phyloP scores from a whole-genome alignment of 2,329 filamentous ascomycete genomes.

The Biscogniauxia sp. region DNA sequence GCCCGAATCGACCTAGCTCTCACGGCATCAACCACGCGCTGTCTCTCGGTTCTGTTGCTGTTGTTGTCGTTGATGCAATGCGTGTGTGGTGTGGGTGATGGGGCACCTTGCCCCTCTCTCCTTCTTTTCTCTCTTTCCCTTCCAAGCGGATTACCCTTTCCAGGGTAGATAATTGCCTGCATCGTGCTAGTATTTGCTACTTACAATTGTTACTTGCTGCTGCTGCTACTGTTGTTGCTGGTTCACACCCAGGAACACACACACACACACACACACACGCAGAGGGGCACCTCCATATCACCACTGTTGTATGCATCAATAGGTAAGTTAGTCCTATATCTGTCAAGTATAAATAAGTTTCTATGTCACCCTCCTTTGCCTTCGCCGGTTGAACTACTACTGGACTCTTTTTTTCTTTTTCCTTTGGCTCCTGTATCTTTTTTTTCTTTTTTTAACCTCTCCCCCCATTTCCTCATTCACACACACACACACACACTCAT shows the following conservation, averaged over 20 bases:
- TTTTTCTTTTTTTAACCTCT: background rate
- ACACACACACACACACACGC: background rate
- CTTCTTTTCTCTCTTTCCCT: constrained; percentile 1
- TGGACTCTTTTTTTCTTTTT: background rate
- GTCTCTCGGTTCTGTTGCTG: constrained; percentile 6
- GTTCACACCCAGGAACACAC: constrained; percentile 19
- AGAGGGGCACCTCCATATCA: constrained; percentile 2
- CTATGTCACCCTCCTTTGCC: constrained; percentile 7
- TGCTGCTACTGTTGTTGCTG: constrained; percentile 1
- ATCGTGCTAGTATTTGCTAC: constrained; percentile 15
- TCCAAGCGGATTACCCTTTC: constrained; percentile 27
- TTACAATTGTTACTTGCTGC: background rate
- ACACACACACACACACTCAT: no score
- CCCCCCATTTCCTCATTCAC: no score
- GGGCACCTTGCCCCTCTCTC: constrained; percentile 10
- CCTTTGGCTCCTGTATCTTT: constrained; percentile 1
- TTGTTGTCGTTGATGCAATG: constrained; percentile 21
- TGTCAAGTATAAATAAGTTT: constrained; percentile 21
- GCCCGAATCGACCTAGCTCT: constrained; percentile 28
- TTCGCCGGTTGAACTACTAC: background rate
- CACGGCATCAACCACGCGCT: constrained; percentile 18
- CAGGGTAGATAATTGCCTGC: constrained; percentile 21
- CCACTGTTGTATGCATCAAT: no score
- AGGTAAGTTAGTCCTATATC: background rate
- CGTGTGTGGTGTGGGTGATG: constrained; percentile 16